These are phyloP conservation scores for Plasmodium berghei DNA, from an alignment of 169 alveolate species.

Conservation along the genomic window DNA sequence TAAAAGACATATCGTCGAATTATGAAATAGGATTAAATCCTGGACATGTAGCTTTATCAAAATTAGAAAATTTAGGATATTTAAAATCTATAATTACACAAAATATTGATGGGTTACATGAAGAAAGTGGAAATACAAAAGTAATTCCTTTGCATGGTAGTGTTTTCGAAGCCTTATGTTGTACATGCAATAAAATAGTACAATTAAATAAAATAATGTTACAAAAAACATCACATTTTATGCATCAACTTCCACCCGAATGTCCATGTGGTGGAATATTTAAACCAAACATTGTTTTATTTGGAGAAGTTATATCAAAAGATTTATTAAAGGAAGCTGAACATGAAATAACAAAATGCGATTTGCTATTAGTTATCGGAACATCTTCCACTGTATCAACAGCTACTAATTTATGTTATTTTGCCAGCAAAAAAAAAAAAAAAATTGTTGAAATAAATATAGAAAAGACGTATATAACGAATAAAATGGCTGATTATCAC, in stretches of 20 bases:
- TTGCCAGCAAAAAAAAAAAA: slow-evolving; percentile 56
- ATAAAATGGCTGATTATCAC: slow-evolving; percentile 52
- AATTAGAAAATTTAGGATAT: slow-evolving; percentile 56
- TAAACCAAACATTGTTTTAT: slow-evolving; percentile 50
- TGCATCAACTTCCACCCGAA: slow-evolving; percentile 73
- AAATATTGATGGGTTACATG: slow-evolving; percentile 66
- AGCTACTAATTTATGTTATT: slow-evolving; percentile 52
- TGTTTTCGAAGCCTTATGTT: slow-evolving; percentile 61
- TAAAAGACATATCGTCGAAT: slow-evolving; percentile 59
- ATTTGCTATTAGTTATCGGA: slow-evolving; percentile 52
- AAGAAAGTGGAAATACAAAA: slow-evolving; percentile 62
- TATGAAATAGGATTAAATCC: slow-evolving; percentile 47
- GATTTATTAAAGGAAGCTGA: slow-evolving; percentile 53
- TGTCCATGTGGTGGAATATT: slow-evolving; percentile 75
- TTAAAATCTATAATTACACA: slow-evolving; percentile 67
- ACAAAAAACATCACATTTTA: slow-evolving; percentile 64
- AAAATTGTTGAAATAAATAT: slow-evolving; percentile 58
- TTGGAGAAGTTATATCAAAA: slow-evolving; percentile 61
- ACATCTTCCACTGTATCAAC: slow-evolving; percentile 65
- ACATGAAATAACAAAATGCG: slow-evolving; percentile 43
- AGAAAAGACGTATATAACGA: slow-evolving; percentile 44
- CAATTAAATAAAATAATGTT: slow-evolving; percentile 51
- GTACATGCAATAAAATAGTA: slow-evolving; percentile 49
- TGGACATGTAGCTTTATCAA: slow-evolving; percentile 55
- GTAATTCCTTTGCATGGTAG: slow-evolving; percentile 66